Percentiles rank a stretch among this genome's conserved stretches.
Conservation (phyloP, 2,329 filamentous ascomycete species). For the Alternaria viburni region DNA sequence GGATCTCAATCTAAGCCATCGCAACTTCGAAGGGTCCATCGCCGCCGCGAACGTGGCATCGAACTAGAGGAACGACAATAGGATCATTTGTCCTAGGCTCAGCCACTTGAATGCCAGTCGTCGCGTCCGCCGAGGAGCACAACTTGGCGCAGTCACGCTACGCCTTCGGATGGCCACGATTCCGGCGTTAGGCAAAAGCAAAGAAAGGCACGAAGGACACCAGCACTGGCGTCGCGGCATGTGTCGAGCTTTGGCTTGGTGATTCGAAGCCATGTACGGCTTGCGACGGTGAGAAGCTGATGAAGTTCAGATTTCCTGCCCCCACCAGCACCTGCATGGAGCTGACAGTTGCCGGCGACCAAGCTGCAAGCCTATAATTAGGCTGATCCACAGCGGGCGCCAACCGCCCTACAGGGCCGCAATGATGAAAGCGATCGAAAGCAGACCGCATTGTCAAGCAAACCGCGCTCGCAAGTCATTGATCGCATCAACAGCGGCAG, state of each 20-base stretch:
- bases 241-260: not conserved
- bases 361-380: constrained; percentile 20
- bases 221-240: not conserved
- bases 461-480: not conserved
- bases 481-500: not conserved
- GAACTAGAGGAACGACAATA: not conserved
- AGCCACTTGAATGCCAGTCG: not conserved
- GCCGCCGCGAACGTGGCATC: not conserved
- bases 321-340: constrained; percentile 5
- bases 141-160: constrained; percentile 6
- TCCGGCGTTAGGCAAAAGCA: not conserved
- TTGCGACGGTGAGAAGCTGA: not conserved
- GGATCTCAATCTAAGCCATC: not conserved
- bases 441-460: not conserved
- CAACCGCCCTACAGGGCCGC: constrained; percentile 2
- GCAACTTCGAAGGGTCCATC: not conserved
- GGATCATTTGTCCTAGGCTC: not conserved
- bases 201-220: not conserved
- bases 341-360: constrained; percentile 14
- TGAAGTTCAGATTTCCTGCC: constrained; percentile 2
- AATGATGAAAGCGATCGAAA: not conserved
- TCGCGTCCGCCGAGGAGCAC: not conserved
- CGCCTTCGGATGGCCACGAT: not conserved
- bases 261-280: not conserved
- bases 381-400: constrained; percentile 13